Evolutionary conservation across 2,329 filamentous ascomycete genomes (phyloP), one percentile per base, ranked within the genome.

Genomic region (Raffaelea deltoideospora): DNA sequence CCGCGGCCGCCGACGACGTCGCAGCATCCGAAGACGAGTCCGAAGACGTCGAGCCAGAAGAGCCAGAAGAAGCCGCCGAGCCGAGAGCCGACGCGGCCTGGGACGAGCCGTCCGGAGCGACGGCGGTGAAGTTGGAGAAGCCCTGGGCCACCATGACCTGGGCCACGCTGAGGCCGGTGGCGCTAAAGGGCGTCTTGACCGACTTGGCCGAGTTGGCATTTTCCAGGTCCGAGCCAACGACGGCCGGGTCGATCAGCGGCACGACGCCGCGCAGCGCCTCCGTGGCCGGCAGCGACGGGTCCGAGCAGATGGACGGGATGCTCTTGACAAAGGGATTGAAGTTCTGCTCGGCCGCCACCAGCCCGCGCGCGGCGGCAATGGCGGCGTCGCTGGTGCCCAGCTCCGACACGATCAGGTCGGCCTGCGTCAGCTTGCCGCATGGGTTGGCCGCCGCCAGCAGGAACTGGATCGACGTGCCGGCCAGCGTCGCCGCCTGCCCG

Each of bases 221-320:
- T 51, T 73, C 70, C 10, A 59, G 47, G 37, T 65, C 72, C 18
- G 69, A 58, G 39, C 67, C 71, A 35, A 48, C 59, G 28, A 80
- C 73, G 42, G 57, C 69, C 3, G 78, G 76, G 52, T 82, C 78
- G 42, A 82, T 67, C 14, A 77, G 61, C 20, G 77, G 76, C 4
- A 79, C 63, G 39, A 83, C 74, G 43, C 78, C 78, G 31, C 77
- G 65, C 23, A 82, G 69, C 38, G 63, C 64, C 19, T 56, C 55
- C 8, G 71, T 79, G 23, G 61, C 67, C 10, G 78, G 78, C 3
- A 83, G 67, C 20, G 63, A 58, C 2, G 74, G 57, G 44, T 82
- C 73, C 27, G 61, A 66, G 56, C 78, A 82, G 50, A 83, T 68
- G 42, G 64, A 71, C 15, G 72, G 75, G 24, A 72, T 63, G 48